Conservation (phyloP, 2,329 filamentous ascomycete species). For the Cyphellophora attinorum region DNA sequence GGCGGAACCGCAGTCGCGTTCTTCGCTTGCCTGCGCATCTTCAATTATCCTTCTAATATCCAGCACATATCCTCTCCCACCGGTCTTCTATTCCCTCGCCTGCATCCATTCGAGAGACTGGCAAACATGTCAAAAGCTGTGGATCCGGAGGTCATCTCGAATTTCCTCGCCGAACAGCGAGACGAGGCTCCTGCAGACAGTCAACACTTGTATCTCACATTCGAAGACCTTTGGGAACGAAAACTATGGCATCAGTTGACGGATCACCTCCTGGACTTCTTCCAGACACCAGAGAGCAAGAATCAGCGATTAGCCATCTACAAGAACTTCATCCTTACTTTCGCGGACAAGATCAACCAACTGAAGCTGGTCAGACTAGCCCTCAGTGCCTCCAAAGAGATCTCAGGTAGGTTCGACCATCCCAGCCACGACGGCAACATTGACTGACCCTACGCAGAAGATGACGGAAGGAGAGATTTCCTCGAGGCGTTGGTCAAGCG, state of each 20-base stretch:
- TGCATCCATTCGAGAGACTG: too few relatives aligned
- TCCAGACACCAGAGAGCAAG: conserved; percentile 70
- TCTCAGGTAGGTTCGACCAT: conserved; percentile 58
- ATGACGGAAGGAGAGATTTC: conserved; percentile 76
- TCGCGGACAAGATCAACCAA: conserved; percentile 98
- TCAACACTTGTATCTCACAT: conserved; percentile 77
- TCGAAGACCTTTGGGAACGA: conserved; percentile 96
- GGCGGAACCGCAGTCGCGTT: neutral
- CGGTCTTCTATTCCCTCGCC: too few relatives aligned
- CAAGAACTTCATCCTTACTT: conserved; percentile 89
- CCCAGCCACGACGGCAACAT: too few relatives aligned
- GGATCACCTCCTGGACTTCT: conserved; percentile 78
- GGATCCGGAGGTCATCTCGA: conserved; percentile 50
- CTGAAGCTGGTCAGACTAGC: conserved; percentile 90
- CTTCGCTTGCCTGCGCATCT: neutral
- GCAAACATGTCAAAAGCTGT: conserved; percentile 11
- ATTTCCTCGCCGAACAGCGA: conserved; percentile 85
- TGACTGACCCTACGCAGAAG: too few relatives aligned
- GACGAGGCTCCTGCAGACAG: conserved; percentile 80
- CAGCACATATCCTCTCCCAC: too few relatives aligned
- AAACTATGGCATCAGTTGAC: conserved; percentile 99
- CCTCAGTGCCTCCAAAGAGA: conserved; percentile 76
- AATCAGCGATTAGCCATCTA: conserved; percentile 82
- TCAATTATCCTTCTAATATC: too few relatives aligned
- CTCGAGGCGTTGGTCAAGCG: conserved; percentile 73